phyloP scores from a whole-genome alignment of 306 rosid species.

The Prunus salicina region DNA sequence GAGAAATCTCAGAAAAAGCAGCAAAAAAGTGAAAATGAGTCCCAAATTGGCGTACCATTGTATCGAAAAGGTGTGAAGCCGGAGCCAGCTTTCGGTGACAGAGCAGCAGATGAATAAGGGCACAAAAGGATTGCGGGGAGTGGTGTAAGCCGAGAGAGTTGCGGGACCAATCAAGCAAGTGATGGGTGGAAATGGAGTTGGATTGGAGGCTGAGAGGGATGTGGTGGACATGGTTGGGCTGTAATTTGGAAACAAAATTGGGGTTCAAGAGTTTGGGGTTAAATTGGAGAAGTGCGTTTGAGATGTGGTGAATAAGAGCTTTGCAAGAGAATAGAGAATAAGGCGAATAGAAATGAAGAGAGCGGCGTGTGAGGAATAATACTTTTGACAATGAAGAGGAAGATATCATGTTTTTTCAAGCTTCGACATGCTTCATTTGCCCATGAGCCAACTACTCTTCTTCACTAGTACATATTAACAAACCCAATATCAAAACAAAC shows the following conservation, averaged over 20 bases:
- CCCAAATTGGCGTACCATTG: conserved; percentile 12
- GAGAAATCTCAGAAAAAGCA: conserved; percentile 1
- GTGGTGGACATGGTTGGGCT: conserved; percentile 13
- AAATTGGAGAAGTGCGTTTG: neutral
- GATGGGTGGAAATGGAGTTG: too few relatives aligned
- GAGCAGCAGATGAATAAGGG: conserved; percentile 21
- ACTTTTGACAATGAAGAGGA: too few relatives aligned
- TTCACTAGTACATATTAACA: too few relatives aligned
- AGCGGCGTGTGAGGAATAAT: too few relatives aligned
- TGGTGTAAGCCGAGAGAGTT: conserved; percentile 17
- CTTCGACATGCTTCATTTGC: too few relatives aligned
- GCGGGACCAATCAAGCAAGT: conserved; percentile 26
- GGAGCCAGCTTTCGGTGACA: conserved; percentile 15
- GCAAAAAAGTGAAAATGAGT: neutral
- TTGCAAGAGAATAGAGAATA: too few relatives aligned
- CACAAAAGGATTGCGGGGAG: conserved; percentile 9
- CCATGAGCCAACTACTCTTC: too few relatives aligned
- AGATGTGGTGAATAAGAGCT: neutral
- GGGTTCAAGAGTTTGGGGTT: conserved; percentile 19
- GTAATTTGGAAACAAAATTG: neutral
- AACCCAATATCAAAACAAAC: too few relatives aligned
- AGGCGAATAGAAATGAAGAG: too few relatives aligned
- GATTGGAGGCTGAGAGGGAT: conserved; percentile 15
- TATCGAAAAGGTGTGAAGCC: conserved; percentile 17
- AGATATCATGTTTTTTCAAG: too few relatives aligned